A percentile compares a stretch with the other conserved stretches of the same genome.
phyloP scores from a whole-genome alignment of 2,329 filamentous ascomycete species.

The Mycosphaerelloides madeirae region DNA sequence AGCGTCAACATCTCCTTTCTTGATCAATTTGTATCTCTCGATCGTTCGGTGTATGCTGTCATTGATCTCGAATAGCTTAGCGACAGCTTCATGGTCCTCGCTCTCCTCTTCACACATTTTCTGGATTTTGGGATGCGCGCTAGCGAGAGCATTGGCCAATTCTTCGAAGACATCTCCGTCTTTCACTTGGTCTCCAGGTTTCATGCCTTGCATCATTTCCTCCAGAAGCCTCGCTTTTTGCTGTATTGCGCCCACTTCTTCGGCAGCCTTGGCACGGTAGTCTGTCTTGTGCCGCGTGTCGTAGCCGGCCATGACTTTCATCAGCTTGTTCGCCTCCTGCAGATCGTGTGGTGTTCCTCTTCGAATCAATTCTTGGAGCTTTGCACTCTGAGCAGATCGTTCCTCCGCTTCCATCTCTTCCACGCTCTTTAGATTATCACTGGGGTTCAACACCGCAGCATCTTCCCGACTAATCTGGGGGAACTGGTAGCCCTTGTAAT shows the following conservation, averaged over 20 bases:
- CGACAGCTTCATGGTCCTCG: constrained; percentile 91
- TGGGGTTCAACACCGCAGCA: constrained; percentile 92
- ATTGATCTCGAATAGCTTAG: constrained; percentile 93
- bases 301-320: constrained; percentile 99
- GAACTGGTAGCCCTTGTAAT: constrained; percentile 96
- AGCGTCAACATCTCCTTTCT: constrained; percentile 84
- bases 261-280: constrained; percentile 93
- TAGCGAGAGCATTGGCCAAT: constrained; percentile 80
- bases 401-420: constrained; percentile 99
- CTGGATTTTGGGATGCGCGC: constrained; percentile 96
- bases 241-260: constrained; percentile 90
- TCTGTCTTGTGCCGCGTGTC: constrained; percentile 95
- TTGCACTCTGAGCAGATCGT: constrained; percentile 89
- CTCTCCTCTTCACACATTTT: constrained; percentile 99
- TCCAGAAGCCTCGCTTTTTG: constrained; percentile 90
- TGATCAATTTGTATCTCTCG: constrained; percentile 90
- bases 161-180: constrained; percentile 72
- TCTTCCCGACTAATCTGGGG: constrained; percentile 89
- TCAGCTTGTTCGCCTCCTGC: constrained; percentile 92
- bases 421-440: constrained; percentile 90
- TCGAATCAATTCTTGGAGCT: constrained; percentile 92
- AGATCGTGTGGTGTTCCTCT: constrained; percentile 87
- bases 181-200: constrained; percentile 71
- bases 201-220: constrained; percentile 82
- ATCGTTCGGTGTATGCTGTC: constrained; percentile 98